Conservation (phyloP, 129 eudicot species). For the Sambucus nigra region DNA sequence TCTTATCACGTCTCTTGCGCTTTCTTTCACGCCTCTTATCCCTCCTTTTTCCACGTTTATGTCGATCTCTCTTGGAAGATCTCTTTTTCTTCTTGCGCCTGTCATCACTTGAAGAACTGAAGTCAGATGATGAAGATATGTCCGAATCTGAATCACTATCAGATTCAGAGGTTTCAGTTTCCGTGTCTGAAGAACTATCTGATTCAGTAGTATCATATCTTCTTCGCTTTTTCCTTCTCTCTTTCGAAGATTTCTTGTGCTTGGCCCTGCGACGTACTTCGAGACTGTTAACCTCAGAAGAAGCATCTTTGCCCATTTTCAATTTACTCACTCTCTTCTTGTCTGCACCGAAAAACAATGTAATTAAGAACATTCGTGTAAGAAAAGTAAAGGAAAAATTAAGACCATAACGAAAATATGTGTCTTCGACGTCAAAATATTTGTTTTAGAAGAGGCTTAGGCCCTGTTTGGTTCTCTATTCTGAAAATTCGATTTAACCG, state of each 20-base stretch:
- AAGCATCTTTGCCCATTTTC: constrained; percentile 50
- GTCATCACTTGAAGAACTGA: constrained; percentile 89
- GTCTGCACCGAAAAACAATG: constrained; percentile 21
- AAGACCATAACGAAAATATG: no score
- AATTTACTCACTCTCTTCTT: constrained; percentile 33
- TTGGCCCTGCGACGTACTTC: constrained; percentile 45
- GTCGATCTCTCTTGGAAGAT: constrained; percentile 60
- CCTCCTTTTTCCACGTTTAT: constrained; percentile 54
- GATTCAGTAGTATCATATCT: constrained; percentile 59
- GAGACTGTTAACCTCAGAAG: constrained; percentile 39
- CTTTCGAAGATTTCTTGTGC: constrained; percentile 64
- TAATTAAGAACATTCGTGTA: no score
- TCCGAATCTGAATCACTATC: constrained; percentile 59
- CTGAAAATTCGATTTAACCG: no score
- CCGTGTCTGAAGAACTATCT: constrained; percentile 57
- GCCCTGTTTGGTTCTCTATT: no score
- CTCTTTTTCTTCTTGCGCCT: constrained; percentile 77
- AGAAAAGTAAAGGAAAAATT: no score
- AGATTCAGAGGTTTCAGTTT: constrained; percentile 60
- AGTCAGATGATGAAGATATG: constrained; percentile 49
- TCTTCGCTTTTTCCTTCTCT: constrained; percentile 55
- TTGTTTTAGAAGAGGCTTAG: no score
- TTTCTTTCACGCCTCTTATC: constrained; percentile 62
- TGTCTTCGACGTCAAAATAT: no score
- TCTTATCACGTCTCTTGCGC: constrained; percentile 73